A percentile compares a stretch with the other conserved stretches of the same genome.
phyloP scores from a whole-genome alignment of 2,329 filamentous ascomycete species.

The Talaromyces sp. region DNA sequence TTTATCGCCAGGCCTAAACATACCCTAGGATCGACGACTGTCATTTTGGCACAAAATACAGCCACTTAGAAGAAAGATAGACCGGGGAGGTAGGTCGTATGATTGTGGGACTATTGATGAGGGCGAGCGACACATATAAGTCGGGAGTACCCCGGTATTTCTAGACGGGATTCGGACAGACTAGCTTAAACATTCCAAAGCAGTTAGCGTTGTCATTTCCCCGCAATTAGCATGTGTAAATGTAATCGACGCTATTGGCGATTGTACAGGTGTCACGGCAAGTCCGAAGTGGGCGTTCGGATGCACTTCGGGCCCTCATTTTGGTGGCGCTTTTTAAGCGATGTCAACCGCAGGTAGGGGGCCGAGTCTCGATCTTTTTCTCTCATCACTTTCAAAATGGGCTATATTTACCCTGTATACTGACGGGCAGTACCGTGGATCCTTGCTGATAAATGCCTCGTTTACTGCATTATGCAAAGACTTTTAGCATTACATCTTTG shows the following conservation, averaged over 20 bases:
- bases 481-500: no score
- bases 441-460: no score
- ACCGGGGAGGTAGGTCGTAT: constrained; percentile 8
- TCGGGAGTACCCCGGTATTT: background rate
- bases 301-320: constrained; percentile 21
- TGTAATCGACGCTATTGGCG: constrained; percentile 2
- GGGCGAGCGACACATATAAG: constrained; percentile 14
- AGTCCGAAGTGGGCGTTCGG: constrained; percentile 13
- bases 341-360: background rate
- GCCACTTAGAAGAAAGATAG: background rate
- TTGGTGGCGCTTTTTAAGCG: constrained; percentile 1
- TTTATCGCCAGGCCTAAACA: background rate
- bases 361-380: background rate
- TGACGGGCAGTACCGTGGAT: no score
- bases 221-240: constrained; percentile 2
- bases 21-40: constrained; percentile 25
- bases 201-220: background rate
- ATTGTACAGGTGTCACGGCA: constrained; percentile 5
- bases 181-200: background rate
- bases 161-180: constrained; percentile 4
- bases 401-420: constrained; percentile 42
- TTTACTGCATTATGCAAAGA: no score
- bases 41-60: constrained; percentile 8
- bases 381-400: constrained; percentile 36
- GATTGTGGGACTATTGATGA: constrained; percentile 4